phyloP scores from a whole-genome alignment of 768 basidiomycete species.

The Collybia nuda region DNA sequence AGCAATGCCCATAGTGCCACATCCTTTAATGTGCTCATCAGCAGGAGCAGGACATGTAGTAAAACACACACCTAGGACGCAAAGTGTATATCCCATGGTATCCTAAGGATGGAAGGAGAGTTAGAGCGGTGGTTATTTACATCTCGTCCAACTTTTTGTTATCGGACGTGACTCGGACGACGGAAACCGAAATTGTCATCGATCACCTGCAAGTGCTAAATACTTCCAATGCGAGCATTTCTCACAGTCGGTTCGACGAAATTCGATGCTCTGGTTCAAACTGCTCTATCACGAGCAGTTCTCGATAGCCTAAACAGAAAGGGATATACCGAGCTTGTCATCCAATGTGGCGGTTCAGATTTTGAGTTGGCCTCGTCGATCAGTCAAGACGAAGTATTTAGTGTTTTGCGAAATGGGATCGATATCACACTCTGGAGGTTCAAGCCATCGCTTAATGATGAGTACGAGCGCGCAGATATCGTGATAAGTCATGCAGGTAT shows the following conservation, averaged over 20 bases:
- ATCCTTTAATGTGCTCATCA: conserved; percentile 54
- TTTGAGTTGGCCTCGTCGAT: conserved; percentile 36
- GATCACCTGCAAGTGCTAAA: too few relatives aligned
- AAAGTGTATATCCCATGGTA: conserved; percentile 89
- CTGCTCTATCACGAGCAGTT: conserved; percentile 55
- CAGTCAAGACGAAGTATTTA: conserved; percentile 24
- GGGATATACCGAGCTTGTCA: conserved; percentile 59
- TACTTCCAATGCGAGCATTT: conserved; percentile 46
- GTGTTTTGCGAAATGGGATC: conserved; percentile 38
- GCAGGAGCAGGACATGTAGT: conserved; percentile 6
- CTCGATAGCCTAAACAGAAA: conserved; percentile 49
- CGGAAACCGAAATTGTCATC: conserved; percentile 10
- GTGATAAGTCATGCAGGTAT: conserved; percentile 94
- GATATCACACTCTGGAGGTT: conserved; percentile 70
- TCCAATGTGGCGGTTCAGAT: conserved; percentile 79
- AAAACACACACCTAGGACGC: conserved; percentile 66
- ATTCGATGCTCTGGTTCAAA: conserved; percentile 74
- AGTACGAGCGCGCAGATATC: conserved; percentile 67
- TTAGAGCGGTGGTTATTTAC: neutral
- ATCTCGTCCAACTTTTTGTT: conserved; percentile 1
- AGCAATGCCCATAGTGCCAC: conserved; percentile 98
- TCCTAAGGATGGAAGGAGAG: conserved; percentile 1
- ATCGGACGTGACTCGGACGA: conserved; percentile 14
- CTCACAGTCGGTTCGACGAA: conserved; percentile 89
- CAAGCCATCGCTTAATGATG: conserved; percentile 67